These are phyloP conservation scores for Coriolopsis trogii DNA, from an alignment of 1,284 basidiomycete genomes.

Conservation along the genomic window DNA sequence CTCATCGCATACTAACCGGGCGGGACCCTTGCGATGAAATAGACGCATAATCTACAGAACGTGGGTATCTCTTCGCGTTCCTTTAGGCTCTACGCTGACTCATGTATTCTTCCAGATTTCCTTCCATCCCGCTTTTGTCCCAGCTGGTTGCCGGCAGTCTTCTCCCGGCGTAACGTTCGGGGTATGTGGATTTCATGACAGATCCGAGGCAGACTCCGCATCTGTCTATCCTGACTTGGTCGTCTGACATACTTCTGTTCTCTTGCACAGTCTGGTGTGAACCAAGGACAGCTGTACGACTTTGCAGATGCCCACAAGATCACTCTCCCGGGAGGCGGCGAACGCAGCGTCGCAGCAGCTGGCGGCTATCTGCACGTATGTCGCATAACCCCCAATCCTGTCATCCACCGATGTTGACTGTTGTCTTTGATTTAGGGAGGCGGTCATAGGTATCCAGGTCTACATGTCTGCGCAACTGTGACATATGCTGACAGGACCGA, in stretches of 20 bases:
- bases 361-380: constrained; percentile 35
- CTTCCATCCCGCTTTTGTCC: constrained; percentile 20
- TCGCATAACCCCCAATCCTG: no score
- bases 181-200: neutral
- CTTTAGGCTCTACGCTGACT: no score
- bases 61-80: neutral
- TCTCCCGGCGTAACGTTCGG: neutral
- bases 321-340: constrained; percentile 34
- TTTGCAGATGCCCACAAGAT: constrained; percentile 34
- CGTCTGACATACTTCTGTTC: no score
- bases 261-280: constrained; percentile 25
- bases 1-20: neutral
- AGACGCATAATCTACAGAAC: neutral
- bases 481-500: neutral
- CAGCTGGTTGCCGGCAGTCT: constrained; percentile 18
- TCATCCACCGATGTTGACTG: no score
- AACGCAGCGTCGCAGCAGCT: constrained; percentile 28
- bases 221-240: neutral
- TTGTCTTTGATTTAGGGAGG: no score
- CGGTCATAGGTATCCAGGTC: neutral
- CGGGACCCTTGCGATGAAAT: neutral
- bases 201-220: neutral
- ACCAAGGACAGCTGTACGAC: constrained; percentile 28
- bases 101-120: constrained; percentile 13
- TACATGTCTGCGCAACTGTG: neutral